Percentiles rank a stretch among this genome's conserved stretches.
Evolutionary conservation across 495 filamentous ascomycete genomes (phyloP).

Genomic region (Chaetomium fimeti): DNA sequence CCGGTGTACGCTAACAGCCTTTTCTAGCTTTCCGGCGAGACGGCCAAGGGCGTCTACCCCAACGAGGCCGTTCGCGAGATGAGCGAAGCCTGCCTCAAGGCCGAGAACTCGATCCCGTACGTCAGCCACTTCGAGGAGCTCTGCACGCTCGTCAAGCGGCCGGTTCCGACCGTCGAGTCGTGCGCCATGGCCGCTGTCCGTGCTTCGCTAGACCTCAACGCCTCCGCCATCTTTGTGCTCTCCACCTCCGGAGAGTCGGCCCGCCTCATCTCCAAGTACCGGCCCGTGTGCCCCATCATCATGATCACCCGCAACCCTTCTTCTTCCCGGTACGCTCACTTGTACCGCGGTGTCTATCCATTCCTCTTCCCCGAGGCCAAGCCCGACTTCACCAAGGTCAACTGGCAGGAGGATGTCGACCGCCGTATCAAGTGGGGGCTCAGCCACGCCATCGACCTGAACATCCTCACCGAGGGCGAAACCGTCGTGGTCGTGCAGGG

Average conservation of each 20-base stretch:
- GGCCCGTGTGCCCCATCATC: slow-evolving; percentile 96
- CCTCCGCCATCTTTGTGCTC: slow-evolving; percentile 88
- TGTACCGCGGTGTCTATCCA: slow-evolving; percentile 97
- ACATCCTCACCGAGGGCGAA: slow-evolving; percentile 77
- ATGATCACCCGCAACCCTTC: slow-evolving; percentile 89
- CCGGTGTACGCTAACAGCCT: neutral
- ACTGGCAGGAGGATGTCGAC: slow-evolving; percentile 99
- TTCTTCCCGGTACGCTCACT: slow-evolving; percentile 84
- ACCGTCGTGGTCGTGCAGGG: slow-evolving; percentile 93
- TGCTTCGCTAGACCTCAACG: slow-evolving; percentile 90
- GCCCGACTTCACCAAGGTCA: slow-evolving; percentile 81
- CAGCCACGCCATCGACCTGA: slow-evolving; percentile 74
- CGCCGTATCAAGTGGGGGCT: slow-evolving; percentile 95
- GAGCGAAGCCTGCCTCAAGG: slow-evolving; percentile 93
- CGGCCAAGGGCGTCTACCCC: slow-evolving; percentile 95
- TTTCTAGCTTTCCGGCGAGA: slow-evolving; percentile 78
- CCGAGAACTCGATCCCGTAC: slow-evolving; percentile 94
- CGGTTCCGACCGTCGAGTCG: slow-evolving; percentile 82
- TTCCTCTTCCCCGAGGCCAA: slow-evolving; percentile 91
- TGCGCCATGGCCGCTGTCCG: slow-evolving; percentile 95
- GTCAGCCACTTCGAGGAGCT: slow-evolving; percentile 96
- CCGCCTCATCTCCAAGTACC: slow-evolving; percentile 94
- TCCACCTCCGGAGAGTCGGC: slow-evolving; percentile 90
- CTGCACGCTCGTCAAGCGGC: slow-evolving; percentile 73
- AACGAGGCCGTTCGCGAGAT: slow-evolving; percentile 92